Base-by-base conservation (phyloP, 306 rosid genomes). In the Pyrus communis region DNA sequence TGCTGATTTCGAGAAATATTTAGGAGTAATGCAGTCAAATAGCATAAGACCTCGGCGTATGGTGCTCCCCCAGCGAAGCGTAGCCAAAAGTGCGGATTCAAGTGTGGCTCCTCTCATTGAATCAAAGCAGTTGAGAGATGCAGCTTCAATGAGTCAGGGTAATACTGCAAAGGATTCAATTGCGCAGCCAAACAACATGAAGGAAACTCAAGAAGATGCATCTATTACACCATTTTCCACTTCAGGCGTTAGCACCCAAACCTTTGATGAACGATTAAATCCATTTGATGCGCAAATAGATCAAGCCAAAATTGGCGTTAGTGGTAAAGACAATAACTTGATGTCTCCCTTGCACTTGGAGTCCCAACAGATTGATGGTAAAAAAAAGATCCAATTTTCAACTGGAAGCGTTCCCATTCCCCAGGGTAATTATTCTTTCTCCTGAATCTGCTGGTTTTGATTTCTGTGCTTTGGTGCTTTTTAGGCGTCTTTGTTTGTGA, bases 11-110 rank as follows among this genome's bases (percentile, higher is more conserved):
- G 75, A 55, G 79, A 67, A 82, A 23, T 71, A 61, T 59, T 66
- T 80, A 91, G 93, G 86, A 59, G 70, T 82, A 68, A 73, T 71
- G 79, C 90, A 84, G 82, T 84, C 94, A 35, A 81, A n/a, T 74
- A 82, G 83, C 78, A 60, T 89, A 71, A 87, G 82, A 82, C 95
- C 98, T n/a, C 84, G 84, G 75, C 90, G 98, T 22, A 64, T 78
- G 69, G 23, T 93, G 43, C 86, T 80, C 77, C 87, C 89, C 27
- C 89, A 88, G 76, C 51, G 79, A 21, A 79, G 66, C 25, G 80
- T 71, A 13, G 71, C 81, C 4, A 85, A 76, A 77, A 82, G 60
- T 70, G 77, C 79, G 6, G 62, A 65, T 18, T 78, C 82, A n/a
- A 82, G 54, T 45, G 67, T 45, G 17, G 83, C 75, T 67, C 64